Evolutionary conservation across 352 stramenopile species (phyloP), one percentile per base, ranked within the genome.

Genomic region (Thalassiosira livingstoniorum): DNA sequence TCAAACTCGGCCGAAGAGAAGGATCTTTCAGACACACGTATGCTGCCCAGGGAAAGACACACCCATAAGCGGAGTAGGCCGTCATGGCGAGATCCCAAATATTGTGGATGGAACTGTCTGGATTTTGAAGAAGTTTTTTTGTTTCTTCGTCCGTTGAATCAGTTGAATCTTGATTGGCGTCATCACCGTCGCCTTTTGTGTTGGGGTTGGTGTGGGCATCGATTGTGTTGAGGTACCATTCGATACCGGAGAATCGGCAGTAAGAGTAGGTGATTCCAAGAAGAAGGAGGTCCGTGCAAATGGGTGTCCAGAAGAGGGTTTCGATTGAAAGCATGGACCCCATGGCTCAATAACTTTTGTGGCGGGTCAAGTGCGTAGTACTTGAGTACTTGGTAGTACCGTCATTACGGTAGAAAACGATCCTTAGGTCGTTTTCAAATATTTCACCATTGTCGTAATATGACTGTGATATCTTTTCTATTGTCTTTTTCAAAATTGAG

Each of bases 11-110:
- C 25, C 57, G 54, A 42, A 47, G 61, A 63, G 70, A 62, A 39
- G 70, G 58, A 72, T 78, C 29, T 23, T 65, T 78, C 37, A 72
- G 71, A 31, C 57, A 70, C 32, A 69, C 45, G 35, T 72, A 71
- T 18, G 58, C 43, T 39, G 70, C 70, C 58, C 58, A 63, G 29
- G 70, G 70, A 31, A 78, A 31, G 27, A 78, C 57, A 54, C 58
- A 69, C 15, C 71, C 71, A 61, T 79, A 79, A 11, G 71, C 71
- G 60, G 61, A 71, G 25, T 72, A 79, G 25, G 71, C 71, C 35
- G 63, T 73, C 71, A 79, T 64, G 2, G 71, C 71, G 11, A 79
- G 32, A 53, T 79, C 71, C 61, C 71, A 73, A 34, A 79, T 61
- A 55, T 29, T 53, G 27, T 79, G 61, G 39, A 79, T 73, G 27